Evolutionary conservation across 2,329 filamentous ascomycete species (phyloP).

Genomic region (Xylariales sp.): DNA sequence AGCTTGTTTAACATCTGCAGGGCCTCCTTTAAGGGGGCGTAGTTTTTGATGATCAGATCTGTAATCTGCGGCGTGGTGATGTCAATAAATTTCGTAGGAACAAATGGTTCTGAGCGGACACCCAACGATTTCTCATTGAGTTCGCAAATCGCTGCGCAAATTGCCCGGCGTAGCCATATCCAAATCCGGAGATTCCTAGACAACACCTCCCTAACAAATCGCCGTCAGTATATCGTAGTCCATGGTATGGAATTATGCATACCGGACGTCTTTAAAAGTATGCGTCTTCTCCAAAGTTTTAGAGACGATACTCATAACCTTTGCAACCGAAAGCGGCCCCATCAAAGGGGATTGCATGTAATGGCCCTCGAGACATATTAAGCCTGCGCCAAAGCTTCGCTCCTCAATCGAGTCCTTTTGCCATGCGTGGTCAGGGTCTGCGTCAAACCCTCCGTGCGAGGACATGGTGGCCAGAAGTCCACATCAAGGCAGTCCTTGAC

Average conservation of each 20-base stretch:
- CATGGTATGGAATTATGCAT: constrained; percentile 12
- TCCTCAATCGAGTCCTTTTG: constrained; percentile 55
- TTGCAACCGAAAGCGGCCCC: constrained; percentile 50
- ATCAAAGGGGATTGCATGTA: constrained; percentile 54
- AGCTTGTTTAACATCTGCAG: constrained; percentile 61
- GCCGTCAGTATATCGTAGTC: background rate
- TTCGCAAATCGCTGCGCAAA: constrained; percentile 56
- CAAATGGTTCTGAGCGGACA: constrained; percentile 46
- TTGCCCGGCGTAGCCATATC: constrained; percentile 60
- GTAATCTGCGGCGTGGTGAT: constrained; percentile 60
- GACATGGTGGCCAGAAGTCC: too few relatives aligned
- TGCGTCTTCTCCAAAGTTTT: constrained; percentile 62
- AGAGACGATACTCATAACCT: constrained; percentile 52
- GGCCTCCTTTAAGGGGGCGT: constrained; percentile 56
- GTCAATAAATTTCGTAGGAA: constrained; percentile 45
- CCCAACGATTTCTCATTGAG: constrained; percentile 57
- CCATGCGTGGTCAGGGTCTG: constrained; percentile 21
- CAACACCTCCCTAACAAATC: constrained; percentile 45
- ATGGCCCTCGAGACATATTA: constrained; percentile 59
- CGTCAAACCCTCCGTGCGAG: constrained; percentile 12
- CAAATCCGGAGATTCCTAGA: constrained; percentile 61
- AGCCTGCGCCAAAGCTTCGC: constrained; percentile 54
- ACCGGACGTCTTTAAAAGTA: constrained; percentile 56
- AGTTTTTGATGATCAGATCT: constrained; percentile 58
- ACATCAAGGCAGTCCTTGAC: too few relatives aligned